Evolutionary conservation across 2,329 filamentous ascomycete species (phyloP).

Genomic region (Stachybotrys echinatus): DNA sequence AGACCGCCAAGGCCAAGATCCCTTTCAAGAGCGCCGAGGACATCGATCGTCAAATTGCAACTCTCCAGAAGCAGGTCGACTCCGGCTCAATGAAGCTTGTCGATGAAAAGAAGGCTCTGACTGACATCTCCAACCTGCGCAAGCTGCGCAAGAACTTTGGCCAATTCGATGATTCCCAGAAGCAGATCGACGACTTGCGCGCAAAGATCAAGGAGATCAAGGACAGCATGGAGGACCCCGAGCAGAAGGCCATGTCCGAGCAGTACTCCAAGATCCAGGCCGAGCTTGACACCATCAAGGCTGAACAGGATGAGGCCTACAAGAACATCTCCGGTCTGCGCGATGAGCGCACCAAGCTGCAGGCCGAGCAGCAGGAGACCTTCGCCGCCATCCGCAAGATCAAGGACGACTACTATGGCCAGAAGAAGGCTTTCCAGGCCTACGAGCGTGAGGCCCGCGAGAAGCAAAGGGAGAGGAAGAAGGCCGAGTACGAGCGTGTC

Average conservation of each 20-base stretch:
- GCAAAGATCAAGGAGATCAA: constrained; percentile 83
- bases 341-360: constrained; percentile 79
- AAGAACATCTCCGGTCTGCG: constrained; percentile 80
- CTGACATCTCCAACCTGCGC: constrained; percentile 75
- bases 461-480: constrained; percentile 69
- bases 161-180: constrained; percentile 77
- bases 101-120: constrained; percentile 91
- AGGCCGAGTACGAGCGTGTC: constrained; percentile 72
- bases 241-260: constrained; percentile 81
- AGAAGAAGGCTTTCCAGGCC: constrained; percentile 74
- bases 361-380: constrained; percentile 82
- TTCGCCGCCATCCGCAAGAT: constrained; percentile 75
- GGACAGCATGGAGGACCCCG: constrained; percentile 86
- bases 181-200: constrained; percentile 83
- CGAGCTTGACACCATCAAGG: constrained; percentile 86
- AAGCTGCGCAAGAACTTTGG: constrained; percentile 91
- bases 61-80: constrained; percentile 80
- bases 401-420: constrained; percentile 83
- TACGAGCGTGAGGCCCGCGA: constrained; percentile 82
- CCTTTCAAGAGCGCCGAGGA: constrained; percentile 85
- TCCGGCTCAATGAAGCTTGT: constrained; percentile 90
- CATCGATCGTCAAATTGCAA: constrained; percentile 74
- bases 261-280: constrained; percentile 79
- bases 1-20: constrained; percentile 74
- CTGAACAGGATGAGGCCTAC: constrained; percentile 84